These are phyloP conservation scores for Cantharellus cinnabarinus DNA, from an alignment of 768 basidiomycete genomes.

Conservation along the genomic window DNA sequence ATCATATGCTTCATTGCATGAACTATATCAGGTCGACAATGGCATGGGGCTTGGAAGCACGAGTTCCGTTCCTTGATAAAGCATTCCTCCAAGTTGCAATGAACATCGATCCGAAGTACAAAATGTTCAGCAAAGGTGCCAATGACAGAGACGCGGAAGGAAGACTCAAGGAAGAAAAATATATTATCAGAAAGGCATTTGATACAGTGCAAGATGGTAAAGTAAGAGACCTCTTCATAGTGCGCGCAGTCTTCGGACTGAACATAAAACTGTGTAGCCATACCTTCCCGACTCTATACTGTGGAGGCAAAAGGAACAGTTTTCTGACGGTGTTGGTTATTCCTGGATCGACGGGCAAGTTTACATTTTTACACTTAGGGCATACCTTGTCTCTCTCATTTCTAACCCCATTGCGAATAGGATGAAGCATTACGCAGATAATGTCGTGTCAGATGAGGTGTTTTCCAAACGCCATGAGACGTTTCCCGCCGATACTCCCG, in stretches of 20 bases:
- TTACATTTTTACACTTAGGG: background rate
- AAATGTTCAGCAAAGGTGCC: conserved; percentile 73
- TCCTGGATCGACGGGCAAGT: conserved; percentile 93
- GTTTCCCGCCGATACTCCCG: conserved; percentile 64
- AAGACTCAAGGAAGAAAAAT: conserved; percentile 91
- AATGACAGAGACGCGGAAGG: conserved; percentile 73
- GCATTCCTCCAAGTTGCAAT: conserved; percentile 84
- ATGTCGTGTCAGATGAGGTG: conserved; percentile 57
- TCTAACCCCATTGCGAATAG: conserved; percentile 19
- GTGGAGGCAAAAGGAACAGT: conserved; percentile 99
- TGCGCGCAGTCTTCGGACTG: background rate
- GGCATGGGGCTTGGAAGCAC: conserved; percentile 98
- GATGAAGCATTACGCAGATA: conserved; percentile 73
- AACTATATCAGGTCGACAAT: conserved; percentile 58
- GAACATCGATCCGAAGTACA: conserved; percentile 72
- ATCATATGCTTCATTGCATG: background rate
- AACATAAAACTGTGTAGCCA: conserved; percentile 26
- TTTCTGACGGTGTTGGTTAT: conserved; percentile 96
- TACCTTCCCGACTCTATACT: conserved; percentile 88
- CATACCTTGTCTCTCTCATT: background rate
- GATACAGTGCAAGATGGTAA: conserved; percentile 67
- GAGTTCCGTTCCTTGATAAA: conserved; percentile 97
- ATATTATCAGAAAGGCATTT: conserved; percentile 90
- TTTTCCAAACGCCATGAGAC: conserved; percentile 52
- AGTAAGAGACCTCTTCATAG: conserved; percentile 16